phyloP scores from a whole-genome alignment of 176 grass and related monocot genomes.

The Juncus effusus region DNA sequence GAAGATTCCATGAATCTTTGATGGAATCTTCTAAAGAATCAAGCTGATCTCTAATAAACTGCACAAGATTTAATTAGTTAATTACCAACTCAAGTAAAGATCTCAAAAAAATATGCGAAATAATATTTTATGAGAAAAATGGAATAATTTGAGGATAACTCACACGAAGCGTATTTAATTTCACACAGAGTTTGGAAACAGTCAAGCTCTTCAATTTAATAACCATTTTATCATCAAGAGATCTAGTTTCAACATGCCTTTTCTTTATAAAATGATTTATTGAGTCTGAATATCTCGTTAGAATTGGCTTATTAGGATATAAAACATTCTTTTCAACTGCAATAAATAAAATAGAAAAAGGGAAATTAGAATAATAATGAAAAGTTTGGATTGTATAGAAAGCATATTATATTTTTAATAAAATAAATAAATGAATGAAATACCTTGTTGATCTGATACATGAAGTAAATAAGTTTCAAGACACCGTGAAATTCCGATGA shows the following conservation, averaged over 20 bases:
- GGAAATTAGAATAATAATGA: background rate
- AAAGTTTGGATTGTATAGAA: conserved; percentile 17
- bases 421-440: conserved; percentile 17
- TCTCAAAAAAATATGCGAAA: no score
- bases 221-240: conserved; percentile 48
- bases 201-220: conserved; percentile 51
- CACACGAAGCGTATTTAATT: conserved; percentile 84
- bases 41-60: conserved; percentile 83
- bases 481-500: conserved; percentile 65
- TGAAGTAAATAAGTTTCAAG: conserved; percentile 79
- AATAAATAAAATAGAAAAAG: conserved; percentile 8
- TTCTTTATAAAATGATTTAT: conserved; percentile 70
- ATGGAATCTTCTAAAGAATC: conserved; percentile 75
- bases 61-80: conserved; percentile 21
- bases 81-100: no score
- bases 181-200: conserved; percentile 69
- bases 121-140: conserved; percentile 10
- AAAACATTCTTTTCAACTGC: conserved; percentile 60
- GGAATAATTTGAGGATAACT: conserved; percentile 27
- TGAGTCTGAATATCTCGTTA: conserved; percentile 76
- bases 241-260: conserved; percentile 40
- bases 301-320: conserved; percentile 54
- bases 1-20: conserved; percentile 59
- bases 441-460: conserved; percentile 88
- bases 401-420: conserved; percentile 19